These are phyloP conservation scores for Toxicodendron radicans DNA, from an alignment of 345 rosid species.

Conservation along the genomic window DNA sequence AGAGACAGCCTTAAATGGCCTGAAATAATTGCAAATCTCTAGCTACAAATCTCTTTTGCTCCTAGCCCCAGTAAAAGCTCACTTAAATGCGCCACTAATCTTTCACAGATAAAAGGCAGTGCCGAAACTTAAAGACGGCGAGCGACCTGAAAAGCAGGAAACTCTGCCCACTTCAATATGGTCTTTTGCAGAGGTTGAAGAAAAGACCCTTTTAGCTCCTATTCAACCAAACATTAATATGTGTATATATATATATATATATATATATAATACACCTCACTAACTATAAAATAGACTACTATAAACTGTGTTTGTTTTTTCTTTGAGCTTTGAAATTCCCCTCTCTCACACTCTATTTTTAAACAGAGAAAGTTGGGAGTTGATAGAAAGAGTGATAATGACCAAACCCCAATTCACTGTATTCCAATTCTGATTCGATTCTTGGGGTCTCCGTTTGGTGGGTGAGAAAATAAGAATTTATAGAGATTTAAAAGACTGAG, in stretches of 20 bases:
- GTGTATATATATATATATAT: not conserved
- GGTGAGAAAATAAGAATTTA: constrained; percentile 23
- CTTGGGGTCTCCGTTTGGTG: constrained; percentile 29
- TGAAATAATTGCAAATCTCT: constrained; percentile 22
- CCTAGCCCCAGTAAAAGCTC: constrained; percentile 4
- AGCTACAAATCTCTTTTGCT: constrained; percentile 11
- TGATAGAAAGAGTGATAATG: constrained; percentile 29
- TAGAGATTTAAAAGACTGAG: constrained; percentile 35
- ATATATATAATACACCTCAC: not conserved
- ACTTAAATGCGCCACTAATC: constrained; percentile 38
- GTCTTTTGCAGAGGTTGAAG: constrained; percentile 23
- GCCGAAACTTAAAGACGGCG: constrained; percentile 35
- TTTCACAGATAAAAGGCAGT: constrained; percentile 16
- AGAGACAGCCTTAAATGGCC: constrained; percentile 24
- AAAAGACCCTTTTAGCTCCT: constrained; percentile 24
- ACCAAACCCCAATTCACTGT: constrained; percentile 35
- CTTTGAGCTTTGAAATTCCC: constrained; percentile 15
- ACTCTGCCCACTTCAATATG: constrained; percentile 18
- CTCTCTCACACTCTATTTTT: constrained; percentile 2
- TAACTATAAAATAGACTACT: not conserved
- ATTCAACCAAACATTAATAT: constrained; percentile 4
- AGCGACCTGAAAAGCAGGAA: constrained; percentile 39
- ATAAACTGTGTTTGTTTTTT: not conserved
- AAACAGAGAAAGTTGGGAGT: not conserved
- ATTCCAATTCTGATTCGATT: constrained; percentile 42